Conservation (phyloP, 176 grass and related monocot genomes). For the Triticum turgidum region DNA sequence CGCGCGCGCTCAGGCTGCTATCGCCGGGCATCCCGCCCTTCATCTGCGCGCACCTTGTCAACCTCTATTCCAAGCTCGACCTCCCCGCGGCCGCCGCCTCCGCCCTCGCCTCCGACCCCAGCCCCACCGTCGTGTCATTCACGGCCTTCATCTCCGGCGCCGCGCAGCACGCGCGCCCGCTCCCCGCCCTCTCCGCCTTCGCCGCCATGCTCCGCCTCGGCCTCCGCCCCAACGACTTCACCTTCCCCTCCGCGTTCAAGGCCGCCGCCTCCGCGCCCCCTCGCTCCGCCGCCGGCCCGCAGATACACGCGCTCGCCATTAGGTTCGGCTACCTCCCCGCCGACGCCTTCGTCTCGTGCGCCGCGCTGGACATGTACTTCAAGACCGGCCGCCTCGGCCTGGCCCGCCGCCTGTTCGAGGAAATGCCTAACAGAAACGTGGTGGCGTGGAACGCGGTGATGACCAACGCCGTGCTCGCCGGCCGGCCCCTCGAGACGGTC, state of each 20-base stretch:
- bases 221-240: slow-evolving; percentile 84
- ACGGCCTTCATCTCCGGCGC: slow-evolving; percentile 75
- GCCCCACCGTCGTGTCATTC: slow-evolving; percentile 72
- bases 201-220: slow-evolving; percentile 59
- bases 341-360: slow-evolving; percentile 67
- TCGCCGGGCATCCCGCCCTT: slow-evolving; percentile 51
- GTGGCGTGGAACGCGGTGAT: slow-evolving; percentile 80
- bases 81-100: slow-evolving; percentile 47
- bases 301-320: slow-evolving; percentile 44
- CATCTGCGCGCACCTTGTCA: slow-evolving; percentile 72
- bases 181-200: slow-evolving; percentile 56
- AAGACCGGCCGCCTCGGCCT: slow-evolving; percentile 51
- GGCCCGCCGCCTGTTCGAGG: slow-evolving; percentile 56
- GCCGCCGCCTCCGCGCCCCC: slow-evolving; percentile 40
- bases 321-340: slow-evolving; percentile 46
- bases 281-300: background rate
- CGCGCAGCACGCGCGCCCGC: slow-evolving; percentile 50
- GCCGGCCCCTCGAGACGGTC: slow-evolving; percentile 50
- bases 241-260: slow-evolving; percentile 71
- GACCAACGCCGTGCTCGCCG: slow-evolving; percentile 61
- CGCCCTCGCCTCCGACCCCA: slow-evolving; percentile 50
- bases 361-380: slow-evolving; percentile 81
- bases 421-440: slow-evolving; percentile 64
- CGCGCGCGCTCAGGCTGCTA: slow-evolving; percentile 36
- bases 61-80: slow-evolving; percentile 88